These are phyloP conservation scores for Actinidia arguta DNA, from an alignment of 179 eudicot species.

Conservation along the genomic window DNA sequence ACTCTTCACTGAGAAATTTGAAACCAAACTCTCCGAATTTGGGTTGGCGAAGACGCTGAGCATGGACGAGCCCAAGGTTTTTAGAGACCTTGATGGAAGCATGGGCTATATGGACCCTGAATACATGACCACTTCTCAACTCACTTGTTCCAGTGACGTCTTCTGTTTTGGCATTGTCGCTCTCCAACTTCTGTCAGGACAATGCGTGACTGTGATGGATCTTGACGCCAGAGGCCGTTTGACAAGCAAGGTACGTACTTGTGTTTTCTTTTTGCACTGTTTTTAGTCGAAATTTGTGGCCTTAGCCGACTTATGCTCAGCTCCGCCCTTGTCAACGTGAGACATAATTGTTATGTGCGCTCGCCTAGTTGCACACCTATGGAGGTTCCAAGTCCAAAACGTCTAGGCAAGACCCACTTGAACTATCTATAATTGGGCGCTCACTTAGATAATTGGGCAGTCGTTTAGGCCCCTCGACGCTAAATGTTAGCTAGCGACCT, in stretches of 20 bases:
- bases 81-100: slow-evolving; percentile 50
- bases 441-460: too few species aligned
- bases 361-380: too few species aligned
- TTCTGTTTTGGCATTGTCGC: slow-evolving; percentile 54
- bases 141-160: slow-evolving; percentile 54
- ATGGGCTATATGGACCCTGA: slow-evolving; percentile 65
- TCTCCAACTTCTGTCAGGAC: slow-evolving; percentile 52
- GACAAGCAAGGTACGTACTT: slow-evolving; percentile 38
- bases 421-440: too few species aligned
- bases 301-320: too few species aligned
- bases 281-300: too few species aligned
- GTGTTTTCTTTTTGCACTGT: neutral
- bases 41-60: slow-evolving; percentile 48
- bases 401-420: too few species aligned
- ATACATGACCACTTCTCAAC: slow-evolving; percentile 50
- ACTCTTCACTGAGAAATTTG: slow-evolving; percentile 42
- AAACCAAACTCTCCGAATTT: slow-evolving; percentile 53
- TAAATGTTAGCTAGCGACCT: too few species aligned
- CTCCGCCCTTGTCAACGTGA: too few species aligned
- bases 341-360: too few species aligned
- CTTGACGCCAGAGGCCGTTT: slow-evolving; percentile 52
- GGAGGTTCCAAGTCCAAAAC: too few species aligned
- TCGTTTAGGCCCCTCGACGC: too few species aligned
- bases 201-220: slow-evolving; percentile 47
- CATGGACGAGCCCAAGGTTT: slow-evolving; percentile 54